Evolutionary conservation across 1,284 basidiomycete genomes (phyloP).

Genomic region (Somion occarium): DNA sequence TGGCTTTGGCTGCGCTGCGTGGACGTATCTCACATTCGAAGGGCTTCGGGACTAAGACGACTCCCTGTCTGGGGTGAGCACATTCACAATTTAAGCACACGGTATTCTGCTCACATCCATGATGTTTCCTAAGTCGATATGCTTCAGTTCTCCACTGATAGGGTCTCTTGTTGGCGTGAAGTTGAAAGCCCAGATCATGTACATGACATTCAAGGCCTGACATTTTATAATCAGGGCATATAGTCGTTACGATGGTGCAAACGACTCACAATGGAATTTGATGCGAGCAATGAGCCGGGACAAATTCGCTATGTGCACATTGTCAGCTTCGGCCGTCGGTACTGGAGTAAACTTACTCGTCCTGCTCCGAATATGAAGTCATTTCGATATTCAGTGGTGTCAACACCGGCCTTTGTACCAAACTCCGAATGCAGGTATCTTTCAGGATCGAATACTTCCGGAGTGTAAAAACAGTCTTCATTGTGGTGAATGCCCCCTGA

Average conservation of each 20-base stretch:
- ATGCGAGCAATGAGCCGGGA: slow-evolving; percentile 6
- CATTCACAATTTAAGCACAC: not conserved
- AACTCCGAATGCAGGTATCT: slow-evolving; percentile 4
- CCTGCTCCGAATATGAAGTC: slow-evolving; percentile 9
- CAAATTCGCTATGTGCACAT: slow-evolving; percentile 5
- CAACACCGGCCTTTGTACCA: slow-evolving; percentile 3
- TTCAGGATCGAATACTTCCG: slow-evolving; percentile 4
- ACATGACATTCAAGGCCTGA: slow-evolving; percentile 5
- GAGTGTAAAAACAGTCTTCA: slow-evolving; percentile 2
- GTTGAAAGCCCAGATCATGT: slow-evolving; percentile 7
- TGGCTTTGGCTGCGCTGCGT: slow-evolving; percentile 4
- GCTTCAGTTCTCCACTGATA: slow-evolving; percentile 1
- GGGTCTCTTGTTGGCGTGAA: slow-evolving; percentile 3
- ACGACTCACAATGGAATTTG: slow-evolving; percentile 8
- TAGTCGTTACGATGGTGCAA: no score
- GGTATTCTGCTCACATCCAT: slow-evolving; percentile 2
- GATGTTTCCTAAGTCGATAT: not conserved
- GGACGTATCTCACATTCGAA: slow-evolving; percentile 5
- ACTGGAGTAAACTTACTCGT: slow-evolving; percentile 4
- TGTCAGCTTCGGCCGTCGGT: not conserved
- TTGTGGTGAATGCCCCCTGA: slow-evolving; percentile 6
- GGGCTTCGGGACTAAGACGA: no score
- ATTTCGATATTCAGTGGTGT: slow-evolving; percentile 2
- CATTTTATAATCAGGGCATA: not conserved
- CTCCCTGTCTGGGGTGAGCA: no score